phyloP scores from a whole-genome alignment of 2,329 filamentous ascomycete genomes.

The Diaporthe vaccinii region DNA sequence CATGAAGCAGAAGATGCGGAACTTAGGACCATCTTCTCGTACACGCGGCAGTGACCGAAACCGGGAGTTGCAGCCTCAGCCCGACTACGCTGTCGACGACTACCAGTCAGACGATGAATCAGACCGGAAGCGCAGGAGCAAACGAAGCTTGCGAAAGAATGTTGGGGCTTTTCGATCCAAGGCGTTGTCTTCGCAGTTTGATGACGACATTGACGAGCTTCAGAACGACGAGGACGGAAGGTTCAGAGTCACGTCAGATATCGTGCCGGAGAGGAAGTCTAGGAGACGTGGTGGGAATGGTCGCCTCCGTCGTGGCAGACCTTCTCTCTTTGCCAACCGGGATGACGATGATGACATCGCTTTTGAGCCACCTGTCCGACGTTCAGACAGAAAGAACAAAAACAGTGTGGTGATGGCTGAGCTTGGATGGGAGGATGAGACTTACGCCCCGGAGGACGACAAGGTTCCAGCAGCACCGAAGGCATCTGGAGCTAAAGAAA shows the following conservation, averaged over 20 bases:
- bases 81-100: slow-evolving; percentile 21
- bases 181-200: neutral
- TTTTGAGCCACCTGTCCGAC: slow-evolving; percentile 62
- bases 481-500: slow-evolving; percentile 77
- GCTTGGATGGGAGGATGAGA: slow-evolving; percentile 70
- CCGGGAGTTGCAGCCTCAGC: neutral
- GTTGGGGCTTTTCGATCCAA: neutral
- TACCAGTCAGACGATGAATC: slow-evolving; percentile 21
- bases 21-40: slow-evolving; percentile 12
- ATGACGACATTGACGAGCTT: slow-evolving; percentile 40
- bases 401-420: slow-evolving; percentile 64
- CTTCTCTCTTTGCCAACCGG: slow-evolving; percentile 52
- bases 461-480: slow-evolving; percentile 62
- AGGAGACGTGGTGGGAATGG: slow-evolving; percentile 32
- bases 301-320: slow-evolving; percentile 43
- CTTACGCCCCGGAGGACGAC: slow-evolving; percentile 62
- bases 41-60: slow-evolving; percentile 26
- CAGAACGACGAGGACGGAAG: slow-evolving; percentile 35
- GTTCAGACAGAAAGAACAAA: slow-evolving; percentile 62
- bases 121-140: slow-evolving; percentile 18
- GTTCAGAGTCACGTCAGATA: slow-evolving; percentile 47
- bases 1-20: neutral
- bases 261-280: slow-evolving; percentile 43
- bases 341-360: slow-evolving; percentile 55
- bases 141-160: slow-evolving; percentile 25